Evolutionary conservation across 1,139 yeast species (phyloP).

Genomic region (Wickerhamiella infanticola): DNA sequence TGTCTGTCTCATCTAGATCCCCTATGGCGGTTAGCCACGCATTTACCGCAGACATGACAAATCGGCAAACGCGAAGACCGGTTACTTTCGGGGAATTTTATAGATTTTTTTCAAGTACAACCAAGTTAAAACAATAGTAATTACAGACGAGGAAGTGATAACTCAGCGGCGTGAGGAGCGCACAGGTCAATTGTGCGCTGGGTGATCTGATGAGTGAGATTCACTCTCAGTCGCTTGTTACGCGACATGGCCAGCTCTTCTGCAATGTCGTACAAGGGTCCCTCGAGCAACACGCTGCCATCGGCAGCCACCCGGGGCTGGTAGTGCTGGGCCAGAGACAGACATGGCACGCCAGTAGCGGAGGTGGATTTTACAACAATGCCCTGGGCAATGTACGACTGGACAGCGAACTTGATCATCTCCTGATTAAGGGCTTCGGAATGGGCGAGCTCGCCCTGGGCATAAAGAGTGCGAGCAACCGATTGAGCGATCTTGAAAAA

Average conservation of each 20-base stretch:
- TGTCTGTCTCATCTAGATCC: neutral
- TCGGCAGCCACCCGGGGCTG: conserved; percentile 10
- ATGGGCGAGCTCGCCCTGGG: conserved; percentile 28
- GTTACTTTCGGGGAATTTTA: no score
- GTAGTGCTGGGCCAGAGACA: conserved; percentile 15
- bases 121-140: neutral
- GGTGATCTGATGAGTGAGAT: conserved; percentile 14
- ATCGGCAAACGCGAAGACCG: no score
- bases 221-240: conserved; percentile 11
- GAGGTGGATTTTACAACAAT: conserved; percentile 14
- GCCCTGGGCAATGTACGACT: conserved; percentile 24
- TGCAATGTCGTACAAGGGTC: conserved; percentile 19
- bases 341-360: neutral
- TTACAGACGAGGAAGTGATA: neutral
- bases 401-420: conserved; percentile 25
- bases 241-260: conserved; percentile 21
- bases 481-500: conserved; percentile 25
- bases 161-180: conserved; percentile 7
- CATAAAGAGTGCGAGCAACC: conserved; percentile 29
- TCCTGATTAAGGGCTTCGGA: conserved; percentile 31
- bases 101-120: no score
- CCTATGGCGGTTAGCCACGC: neutral
- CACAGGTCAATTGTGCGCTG: conserved; percentile 14
- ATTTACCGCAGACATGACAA: neutral
- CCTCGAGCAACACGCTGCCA: conserved; percentile 16